Evolutionary conservation across 2,329 filamentous ascomycete genomes (phyloP).

Genomic region (Aspergillus fructus): DNA sequence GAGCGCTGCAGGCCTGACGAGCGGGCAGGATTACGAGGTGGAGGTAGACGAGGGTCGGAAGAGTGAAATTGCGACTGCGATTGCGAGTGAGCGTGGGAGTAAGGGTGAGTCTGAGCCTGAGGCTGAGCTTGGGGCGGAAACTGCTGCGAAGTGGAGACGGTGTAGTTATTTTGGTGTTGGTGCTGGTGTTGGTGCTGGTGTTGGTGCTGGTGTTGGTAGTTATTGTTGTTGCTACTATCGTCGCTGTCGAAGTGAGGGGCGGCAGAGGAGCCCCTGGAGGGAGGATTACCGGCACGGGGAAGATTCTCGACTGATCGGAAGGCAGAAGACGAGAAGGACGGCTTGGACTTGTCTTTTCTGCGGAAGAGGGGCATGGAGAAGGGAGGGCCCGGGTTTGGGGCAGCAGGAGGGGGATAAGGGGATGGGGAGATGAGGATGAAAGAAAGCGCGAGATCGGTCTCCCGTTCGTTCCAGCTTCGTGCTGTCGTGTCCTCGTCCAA

Average conservation of each 20-base stretch:
- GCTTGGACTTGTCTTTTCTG: slow-evolving; percentile 17
- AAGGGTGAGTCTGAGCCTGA: slow-evolving; percentile 10
- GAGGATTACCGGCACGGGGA: slow-evolving; percentile 6
- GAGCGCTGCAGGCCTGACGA: slow-evolving; percentile 7
- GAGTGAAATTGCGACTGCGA: slow-evolving; percentile 3
- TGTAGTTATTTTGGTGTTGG: slow-evolving; percentile 4
- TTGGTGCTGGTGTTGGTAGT: neutral
- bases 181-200: neutral
- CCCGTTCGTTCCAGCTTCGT: neutral
- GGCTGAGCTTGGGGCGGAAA: slow-evolving; percentile 12
- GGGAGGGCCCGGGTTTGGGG: slow-evolving; percentile 2
- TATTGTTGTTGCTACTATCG: slow-evolving; percentile 3
- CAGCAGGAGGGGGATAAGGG: neutral
- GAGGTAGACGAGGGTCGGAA: neutral
- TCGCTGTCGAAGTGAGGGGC: slow-evolving; percentile 12
- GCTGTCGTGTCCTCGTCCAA: neutral
- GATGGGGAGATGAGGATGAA: slow-evolving; percentile 3
- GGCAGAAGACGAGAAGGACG: slow-evolving; percentile 14
- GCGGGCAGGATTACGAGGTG: slow-evolving; percentile 10
- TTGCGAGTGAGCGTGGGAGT: slow-evolving; percentile 3
- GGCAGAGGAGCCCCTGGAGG: slow-evolving; percentile 1
- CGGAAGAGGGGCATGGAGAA: slow-evolving; percentile 20
- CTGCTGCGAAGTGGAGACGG: slow-evolving; percentile 12
- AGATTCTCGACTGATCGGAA: slow-evolving; percentile 19
- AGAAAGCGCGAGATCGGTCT: neutral